phyloP scores from a whole-genome alignment of 257 asterid species.

The Solanum okadae region DNA sequence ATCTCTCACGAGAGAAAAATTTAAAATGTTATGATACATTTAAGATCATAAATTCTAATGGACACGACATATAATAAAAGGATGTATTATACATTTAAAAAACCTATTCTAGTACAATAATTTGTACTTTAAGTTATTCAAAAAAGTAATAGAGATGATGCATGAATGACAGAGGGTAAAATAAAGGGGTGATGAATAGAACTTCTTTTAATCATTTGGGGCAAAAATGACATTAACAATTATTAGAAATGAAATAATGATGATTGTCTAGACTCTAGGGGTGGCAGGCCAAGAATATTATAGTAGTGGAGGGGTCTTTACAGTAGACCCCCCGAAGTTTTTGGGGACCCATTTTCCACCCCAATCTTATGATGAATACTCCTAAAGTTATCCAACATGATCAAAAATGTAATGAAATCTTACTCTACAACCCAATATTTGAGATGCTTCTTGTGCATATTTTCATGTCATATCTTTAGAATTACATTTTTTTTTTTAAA shows the following conservation, averaged over 20 bases:
- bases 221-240: background rate
- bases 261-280: background rate
- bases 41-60: background rate
- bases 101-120: background rate
- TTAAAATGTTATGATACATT: background rate
- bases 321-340: background rate
- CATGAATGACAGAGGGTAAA: background rate
- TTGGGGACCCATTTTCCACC: background rate
- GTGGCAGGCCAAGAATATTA: background rate
- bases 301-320: background rate
- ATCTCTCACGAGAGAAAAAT: background rate
- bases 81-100: too few relatives aligned
- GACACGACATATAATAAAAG: background rate
- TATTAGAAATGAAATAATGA: background rate
- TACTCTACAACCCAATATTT: background rate
- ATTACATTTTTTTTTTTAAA: background rate
- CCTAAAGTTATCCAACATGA: background rate
- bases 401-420: background rate
- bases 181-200: background rate
- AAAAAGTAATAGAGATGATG: background rate
- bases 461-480: background rate
- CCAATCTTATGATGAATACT: background rate
- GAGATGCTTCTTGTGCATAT: background rate
- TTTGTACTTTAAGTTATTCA: background rate
- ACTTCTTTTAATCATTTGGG: background rate